phyloP scores from a whole-genome alignment of 2,329 filamentous ascomycete species.

The Monilinia aucupariae region DNA sequence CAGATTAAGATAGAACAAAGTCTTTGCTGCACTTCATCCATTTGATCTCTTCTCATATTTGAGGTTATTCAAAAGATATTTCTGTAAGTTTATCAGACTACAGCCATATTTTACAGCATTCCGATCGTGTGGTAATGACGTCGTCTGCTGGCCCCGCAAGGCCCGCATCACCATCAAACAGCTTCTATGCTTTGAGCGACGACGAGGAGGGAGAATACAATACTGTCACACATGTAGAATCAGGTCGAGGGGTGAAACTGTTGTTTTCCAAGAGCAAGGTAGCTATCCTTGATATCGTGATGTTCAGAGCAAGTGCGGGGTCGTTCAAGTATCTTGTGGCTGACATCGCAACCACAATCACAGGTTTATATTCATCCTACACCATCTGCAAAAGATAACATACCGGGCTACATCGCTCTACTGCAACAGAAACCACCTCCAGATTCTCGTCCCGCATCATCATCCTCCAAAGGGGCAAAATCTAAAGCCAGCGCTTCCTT shows the following conservation, averaged over 20 bases:
- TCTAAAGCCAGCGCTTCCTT: slow-evolving; percentile 62
- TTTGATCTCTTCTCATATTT: not conserved
- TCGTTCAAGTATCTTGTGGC: slow-evolving; percentile 3
- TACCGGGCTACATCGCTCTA: slow-evolving; percentile 86
- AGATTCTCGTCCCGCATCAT: slow-evolving; percentile 28
- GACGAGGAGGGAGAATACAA: slow-evolving; percentile 94
- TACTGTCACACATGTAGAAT: slow-evolving; percentile 76
- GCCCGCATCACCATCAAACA: slow-evolving; percentile 68
- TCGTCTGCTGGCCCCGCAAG: slow-evolving; percentile 30
- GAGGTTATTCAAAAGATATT: not conserved
- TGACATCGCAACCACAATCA: slow-evolving; percentile 24
- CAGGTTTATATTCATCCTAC: slow-evolving; percentile 95
- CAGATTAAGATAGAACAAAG: slow-evolving; percentile 2
- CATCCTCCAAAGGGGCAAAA: slow-evolving; percentile 39
- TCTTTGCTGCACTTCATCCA: not conserved
- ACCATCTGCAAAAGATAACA: slow-evolving; percentile 90
- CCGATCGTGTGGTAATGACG: slow-evolving; percentile 27
- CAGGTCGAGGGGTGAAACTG: slow-evolving; percentile 81
- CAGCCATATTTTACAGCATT: not conserved
- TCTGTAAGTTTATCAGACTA: not conserved
- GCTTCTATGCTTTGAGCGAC: slow-evolving; percentile 94
- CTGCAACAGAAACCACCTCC: slow-evolving; percentile 73
- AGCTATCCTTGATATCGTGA: slow-evolving; percentile 25
- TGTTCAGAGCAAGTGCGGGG: slow-evolving; percentile 16
- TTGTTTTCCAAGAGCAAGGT: slow-evolving; percentile 97